Conservation (phyloP, 805 yeast genomes). For the Saccharomycopsis sp. region DNA sequence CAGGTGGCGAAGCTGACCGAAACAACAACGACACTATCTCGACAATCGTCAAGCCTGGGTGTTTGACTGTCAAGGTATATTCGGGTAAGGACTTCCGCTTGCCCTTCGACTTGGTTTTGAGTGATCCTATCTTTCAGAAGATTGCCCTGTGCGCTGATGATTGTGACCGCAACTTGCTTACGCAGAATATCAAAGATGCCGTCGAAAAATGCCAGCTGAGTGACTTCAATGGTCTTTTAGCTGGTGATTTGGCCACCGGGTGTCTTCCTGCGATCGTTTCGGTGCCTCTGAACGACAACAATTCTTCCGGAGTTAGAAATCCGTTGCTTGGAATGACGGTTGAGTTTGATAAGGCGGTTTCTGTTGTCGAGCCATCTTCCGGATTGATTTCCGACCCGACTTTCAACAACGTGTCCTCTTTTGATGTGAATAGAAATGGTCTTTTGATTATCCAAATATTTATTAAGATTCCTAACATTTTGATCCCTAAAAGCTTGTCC, state of each 20-base stretch:
- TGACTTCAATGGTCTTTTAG: constrained; percentile 7
- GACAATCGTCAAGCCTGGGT: constrained; percentile 17
- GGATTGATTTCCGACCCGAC: constrained; percentile 74
- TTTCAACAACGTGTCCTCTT: constrained; percentile 85
- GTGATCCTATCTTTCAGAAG: constrained; percentile 56
- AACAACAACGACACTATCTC: constrained; percentile 6
- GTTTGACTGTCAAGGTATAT: constrained; percentile 67
- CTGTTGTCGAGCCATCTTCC: constrained; percentile 77
- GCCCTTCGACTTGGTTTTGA: constrained; percentile 65
- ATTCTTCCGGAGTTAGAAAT: constrained; percentile 35
- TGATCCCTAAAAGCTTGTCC: constrained; percentile 39
- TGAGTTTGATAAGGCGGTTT: constrained; percentile 92
- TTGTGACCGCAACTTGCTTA: constrained; percentile 29
- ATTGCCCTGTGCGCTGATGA: constrained; percentile 52
- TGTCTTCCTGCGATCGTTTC: constrained; percentile 43
- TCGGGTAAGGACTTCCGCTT: constrained; percentile 59
- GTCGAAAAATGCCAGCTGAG: constrained; percentile 7
- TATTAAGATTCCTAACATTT: constrained; percentile 65
- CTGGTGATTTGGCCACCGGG: constrained; percentile 12
- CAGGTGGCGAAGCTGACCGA: background rate
- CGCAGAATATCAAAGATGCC: constrained; percentile 29
- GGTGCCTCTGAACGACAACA: constrained; percentile 31
- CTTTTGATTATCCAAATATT: constrained; percentile 71
- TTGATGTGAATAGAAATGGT: constrained; percentile 74
- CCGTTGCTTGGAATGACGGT: constrained; percentile 78